Conservation (phyloP, 2,329 filamentous ascomycete genomes). For the Aspergillus transmontanensis region DNA sequence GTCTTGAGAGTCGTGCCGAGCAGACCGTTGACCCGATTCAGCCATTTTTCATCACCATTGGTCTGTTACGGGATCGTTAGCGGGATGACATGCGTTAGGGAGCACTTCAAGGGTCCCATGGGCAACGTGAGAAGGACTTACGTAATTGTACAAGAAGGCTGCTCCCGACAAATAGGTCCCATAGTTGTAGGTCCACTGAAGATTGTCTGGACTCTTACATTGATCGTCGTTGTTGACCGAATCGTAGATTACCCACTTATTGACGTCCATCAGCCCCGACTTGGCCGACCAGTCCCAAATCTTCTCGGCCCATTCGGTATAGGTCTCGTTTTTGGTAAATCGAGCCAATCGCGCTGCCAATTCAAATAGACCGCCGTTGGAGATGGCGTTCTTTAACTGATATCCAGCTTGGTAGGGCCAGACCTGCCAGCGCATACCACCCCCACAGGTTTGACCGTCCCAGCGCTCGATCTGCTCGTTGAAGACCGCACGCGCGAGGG, state of each 20-base stretch:
- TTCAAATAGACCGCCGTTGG: constrained; percentile 66
- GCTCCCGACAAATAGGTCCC: constrained; percentile 60
- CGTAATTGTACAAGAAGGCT: constrained; percentile 67
- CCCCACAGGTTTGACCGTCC: background rate
- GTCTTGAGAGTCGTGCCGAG: constrained; percentile 46
- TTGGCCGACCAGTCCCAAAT: constrained; percentile 54
- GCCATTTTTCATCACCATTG: constrained; percentile 57
- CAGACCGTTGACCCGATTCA: constrained; percentile 55
- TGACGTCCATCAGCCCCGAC: constrained; percentile 61
- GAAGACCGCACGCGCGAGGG: background rate
- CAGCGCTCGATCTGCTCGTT: constrained; percentile 2
- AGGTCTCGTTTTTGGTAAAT: constrained; percentile 63
- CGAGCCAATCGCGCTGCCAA: constrained; percentile 72
- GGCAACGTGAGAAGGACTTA: constrained; percentile 27
- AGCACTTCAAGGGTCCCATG: background rate
- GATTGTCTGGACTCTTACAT: constrained; percentile 63
- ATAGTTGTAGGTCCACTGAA: constrained; percentile 67
- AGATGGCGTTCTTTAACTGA: constrained; percentile 66
- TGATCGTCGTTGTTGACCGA: constrained; percentile 59
- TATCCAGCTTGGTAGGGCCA: constrained; percentile 74
- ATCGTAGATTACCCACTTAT: constrained; percentile 63
- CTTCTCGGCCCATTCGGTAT: constrained; percentile 52
- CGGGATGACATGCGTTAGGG: background rate
- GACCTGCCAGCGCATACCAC: constrained; percentile 72
- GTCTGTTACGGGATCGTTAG: constrained; percentile 35